Evolutionary conservation across 2,329 filamentous ascomycete genomes (phyloP), one percentile per base, ranked within the genome.

Genomic region (Xylariaceae sp.): DNA sequence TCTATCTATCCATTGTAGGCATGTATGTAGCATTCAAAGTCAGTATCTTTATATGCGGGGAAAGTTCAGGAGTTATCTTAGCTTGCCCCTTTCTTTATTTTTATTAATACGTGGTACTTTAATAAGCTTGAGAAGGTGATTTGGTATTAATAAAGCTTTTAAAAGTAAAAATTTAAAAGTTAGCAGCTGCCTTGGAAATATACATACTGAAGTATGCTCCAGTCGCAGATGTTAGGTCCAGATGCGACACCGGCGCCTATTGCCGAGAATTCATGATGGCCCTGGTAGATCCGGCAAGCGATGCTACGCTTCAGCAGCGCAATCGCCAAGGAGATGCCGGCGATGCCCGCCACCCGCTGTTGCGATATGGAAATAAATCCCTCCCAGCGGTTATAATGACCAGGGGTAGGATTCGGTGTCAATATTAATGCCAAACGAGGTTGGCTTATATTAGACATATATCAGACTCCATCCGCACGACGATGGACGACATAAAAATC

Each of bases 281-380:
- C 66, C 52, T 72, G 70, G 57, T 71, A 72, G 16, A 72, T 52
- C 40, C 59, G 68, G 46, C 57, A 60, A 5, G 46, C 42, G 32
- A 72, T 57, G 21, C 51, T 40, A 21, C 68, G 67, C 40, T 53
- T 51, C 45, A 57, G 49, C 1, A 73, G 64, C 16, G 61, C 64
- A 20, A 72, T 62, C 19, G 70, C 65, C 12, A 72, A 60, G 10
- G 64, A 68, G 2, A 71, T 45, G 37, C 70, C 73, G 57, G 65
- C 74, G 59, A 60, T 77, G 69, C n/a, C 58, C 77, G 67, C 56
- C 75, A 70, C 59, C 78, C 32, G 72, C 62, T 50, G 72, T 65
- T 54, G 70, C 71, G 37, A 72, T 50, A n/a, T 66, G 54, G 46
- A n/a, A n/a, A n/a, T n/a, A 68, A 49, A 44, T 55, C 48, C 23